Conservation (phyloP, 2,329 filamentous ascomycete genomes). For the Phaeoacremonium minimum region DNA sequence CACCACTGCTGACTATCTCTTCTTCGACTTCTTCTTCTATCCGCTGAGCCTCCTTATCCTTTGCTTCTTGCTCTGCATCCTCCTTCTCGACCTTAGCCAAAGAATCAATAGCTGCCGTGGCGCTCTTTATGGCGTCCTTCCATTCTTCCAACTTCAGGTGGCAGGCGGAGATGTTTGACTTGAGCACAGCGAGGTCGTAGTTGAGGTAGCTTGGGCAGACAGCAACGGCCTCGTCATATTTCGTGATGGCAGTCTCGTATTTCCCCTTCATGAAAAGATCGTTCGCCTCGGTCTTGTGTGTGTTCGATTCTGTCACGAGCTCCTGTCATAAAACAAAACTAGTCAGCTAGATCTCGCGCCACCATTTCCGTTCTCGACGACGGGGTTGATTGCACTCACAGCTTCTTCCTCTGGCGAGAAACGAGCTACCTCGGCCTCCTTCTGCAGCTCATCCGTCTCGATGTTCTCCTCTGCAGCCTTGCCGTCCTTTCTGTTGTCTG, state of each 20-base stretch:
- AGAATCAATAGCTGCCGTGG: slow-evolving; percentile 67
- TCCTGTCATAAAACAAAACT: slow-evolving; percentile 33
- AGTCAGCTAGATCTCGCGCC: slow-evolving; percentile 3
- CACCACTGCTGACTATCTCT: slow-evolving; percentile 57
- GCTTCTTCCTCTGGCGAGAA: slow-evolving; percentile 55
- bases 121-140: slow-evolving; percentile 74
- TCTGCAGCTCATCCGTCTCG: slow-evolving; percentile 18
- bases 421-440: slow-evolving; percentile 21
- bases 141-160: slow-evolving; percentile 81
- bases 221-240: slow-evolving; percentile 75
- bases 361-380: no score
- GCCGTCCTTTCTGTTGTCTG: no score
- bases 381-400: slow-evolving; percentile 33
- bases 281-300: slow-evolving; percentile 74
- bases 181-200: slow-evolving; percentile 82
- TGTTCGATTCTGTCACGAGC: slow-evolving; percentile 67
- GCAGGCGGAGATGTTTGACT: slow-evolving; percentile 86
- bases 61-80: slow-evolving; percentile 29
- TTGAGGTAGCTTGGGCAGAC: slow-evolving; percentile 80
- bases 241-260: slow-evolving; percentile 74
- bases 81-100: slow-evolving; percentile 56
- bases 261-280: slow-evolving; percentile 67
- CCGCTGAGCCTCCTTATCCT: slow-evolving; percentile 36
- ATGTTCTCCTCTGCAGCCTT: slow-evolving; percentile 8
- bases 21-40: slow-evolving; percentile 46